Evolutionary conservation across 225 moss, liverwort and hornwort species (phyloP), one percentile per base, ranked within the genome.

Genomic region (Antitrichia curtipendula): DNA sequence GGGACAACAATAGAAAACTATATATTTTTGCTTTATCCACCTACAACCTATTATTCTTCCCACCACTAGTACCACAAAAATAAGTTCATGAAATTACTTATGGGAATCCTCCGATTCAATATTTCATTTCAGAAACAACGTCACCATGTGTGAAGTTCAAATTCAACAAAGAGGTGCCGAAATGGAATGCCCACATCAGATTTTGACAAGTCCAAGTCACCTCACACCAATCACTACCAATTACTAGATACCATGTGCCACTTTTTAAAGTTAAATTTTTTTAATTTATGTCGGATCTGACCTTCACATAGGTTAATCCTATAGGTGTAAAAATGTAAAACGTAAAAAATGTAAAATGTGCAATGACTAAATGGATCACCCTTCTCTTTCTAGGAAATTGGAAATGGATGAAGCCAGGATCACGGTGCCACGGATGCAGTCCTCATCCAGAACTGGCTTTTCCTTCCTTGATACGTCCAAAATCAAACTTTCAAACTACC

Each of bases 21-120:
- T 5, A 64, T 34, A 9, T 21, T 66, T 21, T 68, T 41, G 3
- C 14, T 70, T 70, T 41, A 3, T 41, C 70, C 41, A 70, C 25
- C 15, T 41, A 25, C 5, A 8, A 25, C 15, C 3, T 27, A 7
- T 25, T 16, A 3, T 27, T 27, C 8, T 41, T 16, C 8, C 16
- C 6, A 13, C 70, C 0, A 15, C 5, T n/a, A n/a, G n/a, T n/a
- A n/a, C n/a, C n/a, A n/a, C n/a, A 15, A 14, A 15, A 43, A 43
- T 5, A 3, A 16, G 5, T 41, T 43, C 5, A 9, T 9, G 0
- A 1, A 41, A 43, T 9, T 27, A 27, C 3, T 27, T 43, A 1
- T 5, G 2, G 1, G 0, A 43, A 43, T 43, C 3, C 16, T 71
- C 0, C 22, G 0, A 49, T 49, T 31, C 3, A 6, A 0, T 28